phyloP scores from a whole-genome alignment of 2,329 filamentous ascomycete genomes.

The Metarhizium rileyi region DNA sequence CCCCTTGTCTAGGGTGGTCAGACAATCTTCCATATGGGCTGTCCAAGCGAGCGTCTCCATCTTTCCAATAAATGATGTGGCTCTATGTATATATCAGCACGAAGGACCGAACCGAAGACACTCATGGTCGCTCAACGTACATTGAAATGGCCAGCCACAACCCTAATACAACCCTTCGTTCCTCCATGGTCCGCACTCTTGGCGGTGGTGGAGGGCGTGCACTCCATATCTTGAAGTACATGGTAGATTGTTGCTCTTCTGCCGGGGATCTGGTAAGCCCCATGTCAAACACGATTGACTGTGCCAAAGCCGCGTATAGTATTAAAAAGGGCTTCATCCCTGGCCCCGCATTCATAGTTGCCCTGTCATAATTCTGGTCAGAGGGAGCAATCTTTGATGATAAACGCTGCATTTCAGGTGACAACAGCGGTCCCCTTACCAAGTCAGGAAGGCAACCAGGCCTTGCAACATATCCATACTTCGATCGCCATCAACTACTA shows the following conservation, averaged over 20 bases:
- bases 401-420: neutral
- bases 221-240: slow-evolving; percentile 27
- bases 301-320: slow-evolving; percentile 32
- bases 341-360: slow-evolving; percentile 26
- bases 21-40: slow-evolving; percentile 46
- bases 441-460: slow-evolving; percentile 24
- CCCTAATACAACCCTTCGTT: slow-evolving; percentile 37
- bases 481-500: slow-evolving; percentile 38
- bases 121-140: slow-evolving; percentile 14
- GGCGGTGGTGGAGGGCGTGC: slow-evolving; percentile 15
- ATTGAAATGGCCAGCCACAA: slow-evolving; percentile 32
- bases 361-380: slow-evolving; percentile 17
- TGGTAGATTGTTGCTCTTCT: slow-evolving; percentile 25
- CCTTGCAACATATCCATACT: slow-evolving; percentile 43
- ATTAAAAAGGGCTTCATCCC: slow-evolving; percentile 33
- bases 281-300: slow-evolving; percentile 35
- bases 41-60: slow-evolving; percentile 48
- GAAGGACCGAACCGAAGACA: neutral
- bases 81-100: slow-evolving; percentile 13
- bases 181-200: slow-evolving; percentile 35
- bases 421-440: neutral
- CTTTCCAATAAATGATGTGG: slow-evolving; percentile 31
- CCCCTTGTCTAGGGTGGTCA: slow-evolving; percentile 34
- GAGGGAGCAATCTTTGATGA: neutral
- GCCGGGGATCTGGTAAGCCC: slow-evolving; percentile 29